Evolutionary conservation across 495 filamentous ascomycete genomes (phyloP).

Genomic region (Hypoxylon trugodes): DNA sequence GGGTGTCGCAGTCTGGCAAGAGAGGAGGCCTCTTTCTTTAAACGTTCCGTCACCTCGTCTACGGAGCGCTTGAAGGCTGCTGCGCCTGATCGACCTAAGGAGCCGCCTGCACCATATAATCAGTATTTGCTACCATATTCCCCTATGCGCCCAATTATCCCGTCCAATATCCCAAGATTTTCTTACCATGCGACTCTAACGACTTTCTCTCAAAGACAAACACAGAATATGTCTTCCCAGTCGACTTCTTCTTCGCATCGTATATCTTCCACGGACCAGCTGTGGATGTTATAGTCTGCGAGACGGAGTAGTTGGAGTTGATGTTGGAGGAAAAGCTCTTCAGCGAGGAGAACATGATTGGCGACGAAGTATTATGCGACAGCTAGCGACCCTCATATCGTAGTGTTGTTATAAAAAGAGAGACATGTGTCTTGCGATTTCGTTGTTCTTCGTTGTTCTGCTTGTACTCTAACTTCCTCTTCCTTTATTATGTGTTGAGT

Average conservation of each 20-base stretch:
- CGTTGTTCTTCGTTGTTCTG: not conserved
- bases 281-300: constrained; percentile 70
- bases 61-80: constrained; percentile 76
- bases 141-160: not conserved
- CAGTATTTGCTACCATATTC: not conserved
- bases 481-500: too few relatives aligned
- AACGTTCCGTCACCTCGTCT: constrained; percentile 83
- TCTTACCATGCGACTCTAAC: constrained; percentile 70
- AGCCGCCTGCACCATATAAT: constrained; percentile 51
- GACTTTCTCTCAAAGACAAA: constrained; percentile 94
- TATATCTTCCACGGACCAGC: constrained; percentile 97
- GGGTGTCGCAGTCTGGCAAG: constrained; percentile 89
- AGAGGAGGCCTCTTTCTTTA: constrained; percentile 89
- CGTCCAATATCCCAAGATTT: constrained; percentile 32
- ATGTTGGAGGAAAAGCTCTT: constrained; percentile 93
- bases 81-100: constrained; percentile 61
- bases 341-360: constrained; percentile 85
- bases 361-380: constrained; percentile 23
- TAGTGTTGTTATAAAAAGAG: constrained; percentile 12
- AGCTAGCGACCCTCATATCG: constrained; percentile 43
- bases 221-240: constrained; percentile 84
- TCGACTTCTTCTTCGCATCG: constrained; percentile 95
- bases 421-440: constrained; percentile 25
- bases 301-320: constrained; percentile 84
- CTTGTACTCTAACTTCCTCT: not conserved